phyloP scores from a whole-genome alignment of 495 filamentous ascomycete species.

The Geoglossum glabrum region DNA sequence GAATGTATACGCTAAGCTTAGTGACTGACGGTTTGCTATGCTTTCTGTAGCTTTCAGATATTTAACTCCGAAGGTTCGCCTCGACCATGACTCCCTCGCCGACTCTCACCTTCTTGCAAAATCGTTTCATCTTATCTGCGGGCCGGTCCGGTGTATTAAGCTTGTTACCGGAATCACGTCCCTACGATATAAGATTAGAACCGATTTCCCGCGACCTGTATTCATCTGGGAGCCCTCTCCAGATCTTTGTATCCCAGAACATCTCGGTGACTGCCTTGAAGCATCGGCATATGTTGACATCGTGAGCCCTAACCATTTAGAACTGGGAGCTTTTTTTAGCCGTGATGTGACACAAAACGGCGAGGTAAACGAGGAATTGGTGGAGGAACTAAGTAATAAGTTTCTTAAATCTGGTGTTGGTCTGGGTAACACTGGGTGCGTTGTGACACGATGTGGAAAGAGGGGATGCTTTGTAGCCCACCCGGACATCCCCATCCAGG shows the following conservation, averaged over 20 bases:
- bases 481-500: conserved; percentile 16
- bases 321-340: conserved; percentile 65
- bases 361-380: conserved; percentile 26
- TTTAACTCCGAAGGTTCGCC: conserved; percentile 62
- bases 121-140: conserved; percentile 78
- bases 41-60: conserved; percentile 50
- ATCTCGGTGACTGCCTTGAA: conserved; percentile 51
- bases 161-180: conserved; percentile 42
- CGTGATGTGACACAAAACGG: conserved; percentile 22
- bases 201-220: conserved; percentile 30
- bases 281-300: conserved; percentile 59
- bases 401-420: conserved; percentile 30
- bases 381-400: conserved; percentile 34
- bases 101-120: conserved; percentile 42
- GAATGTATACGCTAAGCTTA: too few species aligned
- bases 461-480: conserved; percentile 34
- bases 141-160: conserved; percentile 51
- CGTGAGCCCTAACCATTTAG: conserved; percentile 72
- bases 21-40: neutral
- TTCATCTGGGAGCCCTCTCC: conserved; percentile 95
- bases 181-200: conserved; percentile 15
- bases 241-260: conserved; percentile 57
- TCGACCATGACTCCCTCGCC: conserved; percentile 39
- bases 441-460: conserved; percentile 36
- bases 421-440: conserved; percentile 21